phyloP scores from a whole-genome alignment of 163 green algal species.

The Chlamydomonas reinhardtii region DNA sequence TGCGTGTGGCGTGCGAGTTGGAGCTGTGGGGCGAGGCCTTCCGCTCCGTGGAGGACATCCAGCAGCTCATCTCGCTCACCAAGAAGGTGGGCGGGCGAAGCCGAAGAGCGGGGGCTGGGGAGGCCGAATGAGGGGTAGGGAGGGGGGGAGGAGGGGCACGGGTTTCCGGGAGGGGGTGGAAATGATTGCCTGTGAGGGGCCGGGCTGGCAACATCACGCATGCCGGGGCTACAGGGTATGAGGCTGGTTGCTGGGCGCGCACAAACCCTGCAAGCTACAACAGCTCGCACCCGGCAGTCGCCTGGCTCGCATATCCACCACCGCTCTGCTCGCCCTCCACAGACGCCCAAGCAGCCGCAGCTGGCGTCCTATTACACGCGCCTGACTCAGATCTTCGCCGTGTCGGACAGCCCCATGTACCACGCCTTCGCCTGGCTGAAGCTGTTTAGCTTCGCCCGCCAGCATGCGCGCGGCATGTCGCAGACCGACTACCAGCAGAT shows the following conservation, averaged over 20 bases:
- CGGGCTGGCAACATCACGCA: too few relatives aligned
- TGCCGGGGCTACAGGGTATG: too few relatives aligned
- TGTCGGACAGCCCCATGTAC: slow-evolving; percentile 91
- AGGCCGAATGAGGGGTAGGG: too few relatives aligned
- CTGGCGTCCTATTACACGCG: slow-evolving; percentile 97
- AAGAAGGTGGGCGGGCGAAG: slow-evolving; percentile 68
- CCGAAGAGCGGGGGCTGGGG: too few relatives aligned
- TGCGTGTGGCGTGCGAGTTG: slow-evolving; percentile 93
- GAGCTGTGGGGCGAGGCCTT: slow-evolving; percentile 99
- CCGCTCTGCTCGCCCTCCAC: neutral
- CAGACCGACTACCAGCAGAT: slow-evolving; percentile 71
- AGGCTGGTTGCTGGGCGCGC: too few relatives aligned
- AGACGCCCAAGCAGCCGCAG: slow-evolving; percentile 88
- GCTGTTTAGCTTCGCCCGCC: slow-evolving; percentile 87
- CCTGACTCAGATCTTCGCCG: slow-evolving; percentile 98
- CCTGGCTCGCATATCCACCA: too few relatives aligned
- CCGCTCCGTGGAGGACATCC: slow-evolving; percentile 98
- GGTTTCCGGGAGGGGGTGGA: too few relatives aligned
- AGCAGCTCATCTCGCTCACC: slow-evolving; percentile 88
- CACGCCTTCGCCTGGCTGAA: slow-evolving; percentile 96
- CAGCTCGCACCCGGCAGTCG: too few relatives aligned
- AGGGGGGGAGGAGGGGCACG: too few relatives aligned
- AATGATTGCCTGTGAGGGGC: too few relatives aligned
- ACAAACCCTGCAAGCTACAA: too few relatives aligned
- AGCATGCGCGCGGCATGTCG: slow-evolving; percentile 53